Evolutionary conservation across 2,329 filamentous ascomycete species (phyloP), one percentile per base, ranked within the genome.

Genomic region (Lachnellula occidentalis): DNA sequence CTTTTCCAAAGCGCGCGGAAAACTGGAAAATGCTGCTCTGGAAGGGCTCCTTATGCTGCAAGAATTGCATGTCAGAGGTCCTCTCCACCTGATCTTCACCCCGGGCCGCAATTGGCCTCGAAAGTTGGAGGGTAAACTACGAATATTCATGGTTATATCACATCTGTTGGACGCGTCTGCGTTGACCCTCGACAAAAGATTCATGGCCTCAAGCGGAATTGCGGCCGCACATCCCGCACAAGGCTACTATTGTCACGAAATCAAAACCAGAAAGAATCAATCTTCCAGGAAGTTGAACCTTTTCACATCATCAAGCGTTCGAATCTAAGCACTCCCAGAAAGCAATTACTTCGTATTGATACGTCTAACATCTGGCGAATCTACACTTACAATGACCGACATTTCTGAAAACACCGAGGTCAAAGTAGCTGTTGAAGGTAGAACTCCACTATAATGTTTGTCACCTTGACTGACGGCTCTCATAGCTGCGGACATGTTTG

Each of bases 401-500:
- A 76, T 76, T 9, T 72, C 74, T 56, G 75, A 80, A 66, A 76
- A 78, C 75, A 66, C 51, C 5, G 59, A 71, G 55, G 62, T 67
- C 36, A 71, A 67, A 51, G 66, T 72, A 47, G 66, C 67, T 36
- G 69, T 69, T 39, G 66, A 71, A 54, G 68, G 72, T 71, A 68
- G 59, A 50, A 12, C 15, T 39, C 45, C 5, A 9, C 45, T 34
- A 36, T 19, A n/a, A 19, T 24, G 11, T 24, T 45, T 2, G 34
- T 15, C 11, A 45, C 12, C 6, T 34, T 43, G 17, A 45, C 48
- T 58, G 51, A 53, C 54, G 59, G 46, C 60, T 47, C 36, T 22
- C 21, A 27, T 62, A 88, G 89, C 85, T 56, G 87, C 89, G 51
- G 81, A 87, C 62, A 75, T 73, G 51, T 92, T 95, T 65, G 78